Percentiles rank a stretch among this genome's conserved stretches.
Evolutionary conservation across 139 green algal species (phyloP).

Genomic region (Chlamydomonas sp.): DNA sequence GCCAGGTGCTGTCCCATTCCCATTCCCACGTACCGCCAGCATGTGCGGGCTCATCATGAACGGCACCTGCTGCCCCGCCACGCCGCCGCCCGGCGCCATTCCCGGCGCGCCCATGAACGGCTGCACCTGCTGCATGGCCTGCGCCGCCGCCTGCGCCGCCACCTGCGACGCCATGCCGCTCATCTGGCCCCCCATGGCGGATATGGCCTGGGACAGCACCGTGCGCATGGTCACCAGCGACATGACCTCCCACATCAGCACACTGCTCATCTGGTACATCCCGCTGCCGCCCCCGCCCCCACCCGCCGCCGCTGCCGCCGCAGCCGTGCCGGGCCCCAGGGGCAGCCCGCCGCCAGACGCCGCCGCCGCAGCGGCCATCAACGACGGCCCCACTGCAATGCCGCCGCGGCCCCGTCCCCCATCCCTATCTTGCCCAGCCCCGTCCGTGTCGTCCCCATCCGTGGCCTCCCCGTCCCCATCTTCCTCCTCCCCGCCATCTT

Average conservation of each 20-base stretch:
- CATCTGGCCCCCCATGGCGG: conserved; percentile 50
- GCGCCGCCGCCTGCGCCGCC: conserved; percentile 36
- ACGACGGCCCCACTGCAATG: not conserved
- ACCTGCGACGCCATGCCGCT: conserved; percentile 49
- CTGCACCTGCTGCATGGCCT: conserved; percentile 17
- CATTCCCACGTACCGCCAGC: conserved; percentile 23
- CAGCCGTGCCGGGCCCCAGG: not conserved
- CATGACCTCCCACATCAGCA: conserved; percentile 56
- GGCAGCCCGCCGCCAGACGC: not conserved
- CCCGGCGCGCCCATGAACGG: not conserved
- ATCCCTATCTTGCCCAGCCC: too few species aligned
- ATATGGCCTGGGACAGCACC: conserved; percentile 35
- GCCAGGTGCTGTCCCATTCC: too few species aligned
- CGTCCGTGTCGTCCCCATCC: too few species aligned
- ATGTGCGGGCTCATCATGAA: conserved; percentile 36
- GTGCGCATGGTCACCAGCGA: conserved; percentile 46
- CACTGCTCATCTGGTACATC: conserved; percentile 28
- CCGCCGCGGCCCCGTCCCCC: not conserved
- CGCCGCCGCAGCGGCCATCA: too few species aligned
- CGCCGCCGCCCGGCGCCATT: not conserved
- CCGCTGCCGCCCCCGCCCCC: not conserved
- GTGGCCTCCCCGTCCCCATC: too few species aligned
- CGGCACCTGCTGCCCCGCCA: not conserved
- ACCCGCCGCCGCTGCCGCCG: not conserved
- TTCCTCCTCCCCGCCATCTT: too few species aligned